Evolutionary conservation across 768 basidiomycete species (phyloP), one percentile per base, ranked within the genome.

Genomic region (Suillus brevipes): DNA sequence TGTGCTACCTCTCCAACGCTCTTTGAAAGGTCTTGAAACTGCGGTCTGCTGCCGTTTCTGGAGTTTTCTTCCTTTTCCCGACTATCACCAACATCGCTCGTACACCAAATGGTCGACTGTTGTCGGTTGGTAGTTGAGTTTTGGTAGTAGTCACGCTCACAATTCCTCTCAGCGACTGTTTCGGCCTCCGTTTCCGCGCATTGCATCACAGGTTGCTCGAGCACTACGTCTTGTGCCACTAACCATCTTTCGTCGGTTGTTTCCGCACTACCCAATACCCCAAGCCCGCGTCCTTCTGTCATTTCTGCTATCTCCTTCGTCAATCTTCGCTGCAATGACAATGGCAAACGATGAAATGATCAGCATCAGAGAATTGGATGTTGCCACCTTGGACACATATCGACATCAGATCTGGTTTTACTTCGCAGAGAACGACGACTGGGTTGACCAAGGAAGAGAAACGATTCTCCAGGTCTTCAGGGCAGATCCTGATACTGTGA

Each of bases 321-420:
- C 81, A 34, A 82, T 91, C 40, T 78, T 78, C 53, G 83, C 88
- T 6, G 77, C 83, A 8, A 73, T 93, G 50, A 77, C 75, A 34
- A 87, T 92, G 83, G 89, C 87, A 1, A 70, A 85, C 55, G 86
- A 89, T 36, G 91, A 93, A 76, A 91, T 92, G 89, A 73, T 77
- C 20, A 76, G 72, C 2, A 88, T 94, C 57, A 78, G 73, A 38
- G 82, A 78, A 9, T 77, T 88, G 4, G 89, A 92, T 68, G 42
- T 76, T 20, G 70, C 69, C 1, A 73, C 85, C 60, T 76, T 87
- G n/a, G 68, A 77, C 23, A 65, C 78, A 49, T 75, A 79, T 55
- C 69, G 80, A 18, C 77, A 80, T 67, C 67, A 72, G 10, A 40
- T 85, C 20, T 84, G 79, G 70, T 76, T 89, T 23, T 89, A 86